Percentiles rank a stretch among this genome's conserved stretches.
These are phyloP conservation scores for Sorghum bicolor DNA, from an alignment of 176 grass and related monocot species.

Conservation along the genomic window DNA sequence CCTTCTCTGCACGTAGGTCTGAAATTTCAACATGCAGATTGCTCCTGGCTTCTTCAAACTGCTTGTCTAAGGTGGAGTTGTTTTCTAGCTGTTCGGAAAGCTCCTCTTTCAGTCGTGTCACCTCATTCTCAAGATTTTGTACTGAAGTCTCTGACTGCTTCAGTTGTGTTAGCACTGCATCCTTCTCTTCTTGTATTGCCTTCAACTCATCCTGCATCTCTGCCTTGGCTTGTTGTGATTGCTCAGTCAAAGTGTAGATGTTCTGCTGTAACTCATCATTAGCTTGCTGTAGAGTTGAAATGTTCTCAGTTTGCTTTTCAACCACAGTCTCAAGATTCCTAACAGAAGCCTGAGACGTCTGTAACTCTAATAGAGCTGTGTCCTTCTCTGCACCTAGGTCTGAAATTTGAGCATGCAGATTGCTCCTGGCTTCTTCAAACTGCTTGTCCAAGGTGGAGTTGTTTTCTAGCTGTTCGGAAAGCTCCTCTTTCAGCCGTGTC, in stretches of 20 bases:
- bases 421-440: slow-evolving; percentile 37
- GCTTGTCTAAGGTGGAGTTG: slow-evolving; percentile 33
- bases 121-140: slow-evolving; percentile 39
- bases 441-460: slow-evolving; percentile 28
- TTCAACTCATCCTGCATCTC: slow-evolving; percentile 33
- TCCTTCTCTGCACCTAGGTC: slow-evolving; percentile 32
- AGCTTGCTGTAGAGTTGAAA: slow-evolving; percentile 42
- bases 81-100: slow-evolving; percentile 45
- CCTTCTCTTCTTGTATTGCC: slow-evolving; percentile 29
- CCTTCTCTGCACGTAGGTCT: slow-evolving; percentile 30
- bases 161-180: slow-evolving; percentile 24
- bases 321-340: slow-evolving; percentile 39
- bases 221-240: slow-evolving; percentile 29
- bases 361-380: slow-evolving; percentile 20
- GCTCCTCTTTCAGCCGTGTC: slow-evolving; percentile 1
- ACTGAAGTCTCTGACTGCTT: slow-evolving; percentile 17
- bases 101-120: slow-evolving; percentile 36
- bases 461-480: not conserved
- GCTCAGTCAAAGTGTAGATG: slow-evolving; percentile 21
- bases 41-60: slow-evolving; percentile 37
- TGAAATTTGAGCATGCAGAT: slow-evolving; percentile 19
- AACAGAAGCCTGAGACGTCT: slow-evolving; percentile 32
- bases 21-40: slow-evolving; percentile 26
- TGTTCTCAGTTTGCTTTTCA: slow-evolving; percentile 38
- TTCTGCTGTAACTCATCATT: slow-evolving; percentile 38